These are phyloP conservation scores for Rhodotorula graminis DNA, from an alignment of 768 basidiomycete species.

Conservation along the genomic window DNA sequence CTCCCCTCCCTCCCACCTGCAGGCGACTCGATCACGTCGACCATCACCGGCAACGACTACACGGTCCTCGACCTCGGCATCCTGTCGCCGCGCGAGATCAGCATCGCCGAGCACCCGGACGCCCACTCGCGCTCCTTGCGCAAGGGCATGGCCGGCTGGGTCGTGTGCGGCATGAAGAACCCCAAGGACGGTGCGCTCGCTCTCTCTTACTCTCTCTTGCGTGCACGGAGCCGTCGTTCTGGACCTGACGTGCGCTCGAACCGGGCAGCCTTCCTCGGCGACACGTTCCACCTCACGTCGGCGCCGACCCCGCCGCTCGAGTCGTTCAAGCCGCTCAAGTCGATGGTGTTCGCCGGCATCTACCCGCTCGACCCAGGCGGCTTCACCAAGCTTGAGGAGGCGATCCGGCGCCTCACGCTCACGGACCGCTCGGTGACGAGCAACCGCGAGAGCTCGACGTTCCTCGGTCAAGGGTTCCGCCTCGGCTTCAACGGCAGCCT, in stretches of 20 bases:
- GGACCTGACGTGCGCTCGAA: not conserved
- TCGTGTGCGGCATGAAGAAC: constrained; percentile 89
- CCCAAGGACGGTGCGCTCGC: constrained; percentile 69
- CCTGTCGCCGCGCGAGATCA: constrained; percentile 82
- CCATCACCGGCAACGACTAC: constrained; percentile 77
- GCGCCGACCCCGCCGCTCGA: constrained; percentile 73
- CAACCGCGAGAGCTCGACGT: constrained; percentile 85
- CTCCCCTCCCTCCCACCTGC: not conserved
- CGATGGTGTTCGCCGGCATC: constrained; percentile 79
- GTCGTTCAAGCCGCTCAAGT: constrained; percentile 84
- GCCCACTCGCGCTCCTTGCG: constrained; percentile 2
- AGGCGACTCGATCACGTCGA: constrained; percentile 88
- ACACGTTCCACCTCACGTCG: constrained; percentile 77
- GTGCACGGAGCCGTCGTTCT: too few relatives aligned
- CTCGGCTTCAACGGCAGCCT: constrained; percentile 92
- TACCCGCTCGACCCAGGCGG: constrained; percentile 88
- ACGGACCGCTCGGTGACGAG: constrained; percentile 85
- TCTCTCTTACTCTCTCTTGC: not conserved
- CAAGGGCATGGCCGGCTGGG: constrained; percentile 39
- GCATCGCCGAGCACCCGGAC: constrained; percentile 50
- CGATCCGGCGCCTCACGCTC: constrained; percentile 76
- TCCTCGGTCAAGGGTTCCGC: constrained; percentile 89
- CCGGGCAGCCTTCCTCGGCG: constrained; percentile 78
- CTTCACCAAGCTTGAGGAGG: constrained; percentile 91
- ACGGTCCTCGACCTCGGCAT: constrained; percentile 83